These are phyloP conservation scores for Cladophialophora carrionii DNA, from an alignment of 2,329 filamentous ascomycete species.

Conservation along the genomic window DNA sequence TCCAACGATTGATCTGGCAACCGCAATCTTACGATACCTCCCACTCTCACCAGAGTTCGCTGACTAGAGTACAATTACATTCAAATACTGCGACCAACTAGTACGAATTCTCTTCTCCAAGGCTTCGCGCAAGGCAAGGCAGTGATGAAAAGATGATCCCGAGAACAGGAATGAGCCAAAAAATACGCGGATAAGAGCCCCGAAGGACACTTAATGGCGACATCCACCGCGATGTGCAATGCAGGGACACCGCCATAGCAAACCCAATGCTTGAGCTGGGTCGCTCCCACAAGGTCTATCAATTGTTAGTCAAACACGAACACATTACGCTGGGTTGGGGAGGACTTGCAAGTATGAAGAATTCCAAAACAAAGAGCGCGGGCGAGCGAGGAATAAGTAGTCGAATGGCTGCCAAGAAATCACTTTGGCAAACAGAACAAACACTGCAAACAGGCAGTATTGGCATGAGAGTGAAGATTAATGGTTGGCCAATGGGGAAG, in stretches of 20 bases:
- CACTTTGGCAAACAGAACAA: background rate
- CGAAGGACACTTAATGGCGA: constrained; percentile 39
- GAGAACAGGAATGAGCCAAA: constrained; percentile 35
- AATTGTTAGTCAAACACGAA: background rate
- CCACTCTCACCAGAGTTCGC: background rate
- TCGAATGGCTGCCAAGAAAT: background rate
- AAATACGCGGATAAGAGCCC: constrained; percentile 40
- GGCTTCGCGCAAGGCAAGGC: constrained; percentile 34
- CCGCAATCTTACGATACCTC: background rate
- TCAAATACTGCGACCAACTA: too few species aligned
- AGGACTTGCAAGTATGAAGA: constrained; percentile 33
- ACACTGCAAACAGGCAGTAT: background rate
- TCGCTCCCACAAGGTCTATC: constrained; percentile 37
- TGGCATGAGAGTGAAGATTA: background rate
- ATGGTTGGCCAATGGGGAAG: background rate
- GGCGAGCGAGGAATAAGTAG: background rate
- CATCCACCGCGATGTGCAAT: constrained; percentile 40
- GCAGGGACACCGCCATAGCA: constrained; percentile 37
- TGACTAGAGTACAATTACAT: background rate
- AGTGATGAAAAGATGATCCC: constrained; percentile 38
- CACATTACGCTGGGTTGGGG: background rate
- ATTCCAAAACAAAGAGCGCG: constrained; percentile 16
- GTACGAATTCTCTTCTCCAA: constrained; percentile 36
- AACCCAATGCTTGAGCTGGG: constrained; percentile 38
- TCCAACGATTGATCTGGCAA: background rate